Percentiles rank a stretch among this genome's conserved stretches.
Evolutionary conservation across 805 yeast species (phyloP).

Genomic region (Cyberlindnera euphorbiae): DNA sequence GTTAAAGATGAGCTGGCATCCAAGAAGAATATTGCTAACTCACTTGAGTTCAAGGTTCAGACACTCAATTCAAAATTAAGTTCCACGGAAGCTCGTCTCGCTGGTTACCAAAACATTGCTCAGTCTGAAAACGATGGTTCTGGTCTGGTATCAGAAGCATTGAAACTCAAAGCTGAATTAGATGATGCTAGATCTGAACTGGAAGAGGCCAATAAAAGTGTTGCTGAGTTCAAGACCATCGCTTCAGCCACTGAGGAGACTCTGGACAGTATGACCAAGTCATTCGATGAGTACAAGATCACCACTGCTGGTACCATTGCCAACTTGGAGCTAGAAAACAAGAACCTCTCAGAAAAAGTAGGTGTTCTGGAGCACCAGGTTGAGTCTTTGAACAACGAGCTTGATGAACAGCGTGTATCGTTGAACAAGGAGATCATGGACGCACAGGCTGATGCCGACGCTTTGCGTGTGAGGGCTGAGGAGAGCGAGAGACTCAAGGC

Average conservation of each 20-base stretch:
- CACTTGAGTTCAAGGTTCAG: conserved; percentile 35
- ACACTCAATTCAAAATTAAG: conserved; percentile 28
- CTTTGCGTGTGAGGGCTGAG: conserved; percentile 18
- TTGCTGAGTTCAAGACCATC: conserved; percentile 56
- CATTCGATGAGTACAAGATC: conserved; percentile 45
- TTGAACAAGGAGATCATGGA: conserved; percentile 19
- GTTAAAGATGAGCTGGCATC: conserved; percentile 38
- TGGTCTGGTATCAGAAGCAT: conserved; percentile 28
- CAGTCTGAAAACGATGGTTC: conserved; percentile 24
- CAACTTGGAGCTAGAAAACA: conserved; percentile 20
- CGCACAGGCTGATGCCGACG: conserved; percentile 15
- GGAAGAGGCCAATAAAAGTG: conserved; percentile 50
- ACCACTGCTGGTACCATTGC: conserved; percentile 17
- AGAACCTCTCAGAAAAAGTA: conserved; percentile 17
- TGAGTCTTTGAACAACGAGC: conserved; percentile 28
- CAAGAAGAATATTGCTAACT: conserved; percentile 36
- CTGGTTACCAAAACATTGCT: conserved; percentile 27
- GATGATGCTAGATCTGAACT: conserved; percentile 50
- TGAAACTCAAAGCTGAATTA: conserved; percentile 33
- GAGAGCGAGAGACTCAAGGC: conserved; percentile 24
- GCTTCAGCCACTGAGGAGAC: conserved; percentile 67
- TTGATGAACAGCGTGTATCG: conserved; percentile 25
- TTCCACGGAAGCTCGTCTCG: conserved; percentile 27
- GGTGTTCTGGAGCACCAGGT: conserved; percentile 30
- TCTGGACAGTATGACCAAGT: conserved; percentile 45